These are phyloP conservation scores for Saturnispora dispora DNA, from an alignment of 805 yeast species.

Conservation along the genomic window DNA sequence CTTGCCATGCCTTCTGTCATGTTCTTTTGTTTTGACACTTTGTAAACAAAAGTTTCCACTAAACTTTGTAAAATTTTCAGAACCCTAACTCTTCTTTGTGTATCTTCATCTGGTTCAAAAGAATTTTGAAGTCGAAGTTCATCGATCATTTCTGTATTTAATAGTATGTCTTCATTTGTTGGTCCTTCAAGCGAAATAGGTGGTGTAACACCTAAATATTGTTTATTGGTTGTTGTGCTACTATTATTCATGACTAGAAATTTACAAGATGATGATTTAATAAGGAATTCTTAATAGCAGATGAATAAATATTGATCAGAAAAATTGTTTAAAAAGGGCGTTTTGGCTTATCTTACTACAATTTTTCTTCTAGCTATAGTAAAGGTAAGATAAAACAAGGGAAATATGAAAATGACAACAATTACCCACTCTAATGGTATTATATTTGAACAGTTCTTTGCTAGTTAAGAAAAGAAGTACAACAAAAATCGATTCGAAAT, in stretches of 20 bases:
- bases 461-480: not conserved
- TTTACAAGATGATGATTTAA: not conserved
- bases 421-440: not conserved
- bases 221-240: slow-evolving; percentile 10
- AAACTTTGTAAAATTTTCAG: slow-evolving; percentile 62
- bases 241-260: not conserved
- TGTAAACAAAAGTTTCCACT: slow-evolving; percentile 73
- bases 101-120: slow-evolving; percentile 80
- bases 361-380: not conserved
- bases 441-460: not conserved
- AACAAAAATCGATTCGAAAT: not conserved
- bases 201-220: slow-evolving; percentile 57
- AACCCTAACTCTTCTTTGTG: slow-evolving; percentile 71
- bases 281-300: too few species aligned
- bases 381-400: not conserved
- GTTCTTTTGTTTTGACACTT: slow-evolving; percentile 70
- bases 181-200: slow-evolving; percentile 87
- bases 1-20: slow-evolving; percentile 97
- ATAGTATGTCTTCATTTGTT: slow-evolving; percentile 62
- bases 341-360: too few species aligned
- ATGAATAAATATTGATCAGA: too few species aligned
- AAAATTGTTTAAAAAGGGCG: too few species aligned
- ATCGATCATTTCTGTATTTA: slow-evolving; percentile 68
- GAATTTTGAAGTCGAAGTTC: slow-evolving; percentile 80
- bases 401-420: not conserved